Evolutionary conservation across 768 basidiomycete genomes (phyloP).

Genomic region (Clavaria fumosa): DNA sequence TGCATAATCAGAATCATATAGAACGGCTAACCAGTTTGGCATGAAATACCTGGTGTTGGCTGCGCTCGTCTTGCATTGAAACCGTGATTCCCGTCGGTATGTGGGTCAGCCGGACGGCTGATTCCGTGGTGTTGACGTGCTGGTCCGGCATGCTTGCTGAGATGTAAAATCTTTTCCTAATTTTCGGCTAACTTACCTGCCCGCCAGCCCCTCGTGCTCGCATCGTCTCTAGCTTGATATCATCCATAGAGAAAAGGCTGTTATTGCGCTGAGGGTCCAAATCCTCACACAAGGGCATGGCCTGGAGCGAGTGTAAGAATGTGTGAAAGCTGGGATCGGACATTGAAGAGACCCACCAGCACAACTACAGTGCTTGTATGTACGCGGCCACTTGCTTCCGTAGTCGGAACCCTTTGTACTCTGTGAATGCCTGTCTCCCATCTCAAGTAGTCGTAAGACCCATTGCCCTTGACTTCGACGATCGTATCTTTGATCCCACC

Average conservation of each 20-base stretch:
- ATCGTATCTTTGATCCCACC: conserved; percentile 70
- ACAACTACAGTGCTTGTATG: conserved; percentile 88
- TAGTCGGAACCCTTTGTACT: conserved; percentile 86
- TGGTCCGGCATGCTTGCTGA: conserved; percentile 17
- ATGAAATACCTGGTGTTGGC: conserved; percentile 76
- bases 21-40: background rate
- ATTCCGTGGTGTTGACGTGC: conserved; percentile 99
- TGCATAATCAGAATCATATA: no score
- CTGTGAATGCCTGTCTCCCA: conserved; percentile 96
- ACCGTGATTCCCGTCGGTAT: conserved; percentile 87
- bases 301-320: no score
- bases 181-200: conserved; percentile 38
- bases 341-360: conserved; percentile 40
- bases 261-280: conserved; percentile 34
- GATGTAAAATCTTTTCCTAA: background rate
- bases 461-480: conserved; percentile 62
- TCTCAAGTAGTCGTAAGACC: conserved; percentile 62
- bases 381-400: conserved; percentile 73
- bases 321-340: background rate
- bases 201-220: conserved; percentile 94
- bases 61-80: conserved; percentile 96
- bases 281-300: conserved; percentile 68
- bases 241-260: conserved; percentile 61
- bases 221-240: conserved; percentile 89
- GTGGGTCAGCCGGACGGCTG: conserved; percentile 89